Evolutionary conservation across 352 stramenopile species (phyloP), one percentile per base, ranked within the genome.

Genomic region (Phytophthora vignae): DNA sequence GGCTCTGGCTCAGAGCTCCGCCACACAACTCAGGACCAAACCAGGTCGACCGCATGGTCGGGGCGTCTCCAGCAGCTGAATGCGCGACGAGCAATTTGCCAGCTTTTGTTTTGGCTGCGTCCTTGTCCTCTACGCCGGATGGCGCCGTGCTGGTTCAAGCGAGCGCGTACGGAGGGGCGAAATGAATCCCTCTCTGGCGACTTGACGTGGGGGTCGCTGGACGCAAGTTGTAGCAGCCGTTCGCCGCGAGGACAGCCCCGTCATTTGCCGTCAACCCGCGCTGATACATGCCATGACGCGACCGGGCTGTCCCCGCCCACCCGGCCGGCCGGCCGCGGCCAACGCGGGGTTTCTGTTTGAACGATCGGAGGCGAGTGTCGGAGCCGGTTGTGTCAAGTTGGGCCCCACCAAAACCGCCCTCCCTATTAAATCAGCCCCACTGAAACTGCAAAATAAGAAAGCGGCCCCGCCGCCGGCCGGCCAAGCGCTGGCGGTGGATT

Each of bases 401-500:
- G 6, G 46, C 19, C 19, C 46, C 46, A 64, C 59, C 46, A 38
- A 65, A 57, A 56, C 42, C 22, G 49, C 40, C 27, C n/a, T 65
- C 29, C 29, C 31, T 65, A 57, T 56, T 48, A 50, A 61, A 40
- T 38, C 36, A 62, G 36, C 53, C 36, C 55, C 21, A n/a, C 40
- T 48, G 27, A 60, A 67, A 57, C 49, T 29, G 48, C 38, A 21
- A 66, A 65, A 59, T 53, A 60, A 59, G 40, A 65, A 67, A 46
- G 12, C 15, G 15, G 22, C 22, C 19, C n/a, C 25, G 42, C 42
- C 29, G 40, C 29, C 17, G 42, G 17, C 46, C 17, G 46, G 46
- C 62, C 64, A 76, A 25, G 60, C 50, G 49, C 68, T 74, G 11
- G 25, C 44, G 60, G 36, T 70, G 64, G 38, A 53, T 81, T 78